Evolutionary conservation across 2,329 filamentous ascomycete genomes (phyloP).

Genomic region (Nemania abortiva): DNA sequence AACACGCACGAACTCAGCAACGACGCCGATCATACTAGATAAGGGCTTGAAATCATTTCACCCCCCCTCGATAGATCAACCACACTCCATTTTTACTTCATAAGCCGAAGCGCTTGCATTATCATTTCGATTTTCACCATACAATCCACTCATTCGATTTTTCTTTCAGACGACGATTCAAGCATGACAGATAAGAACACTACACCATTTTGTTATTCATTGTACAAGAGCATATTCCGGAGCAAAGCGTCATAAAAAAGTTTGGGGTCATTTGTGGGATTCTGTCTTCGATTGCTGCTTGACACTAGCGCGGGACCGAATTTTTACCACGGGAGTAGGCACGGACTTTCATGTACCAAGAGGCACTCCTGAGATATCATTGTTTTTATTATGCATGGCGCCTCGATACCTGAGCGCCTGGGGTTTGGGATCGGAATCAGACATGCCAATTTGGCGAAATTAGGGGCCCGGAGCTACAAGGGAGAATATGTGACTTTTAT

Average conservation of each 20-base stretch:
- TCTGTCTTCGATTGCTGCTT: conserved; percentile 48
- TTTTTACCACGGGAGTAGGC: conserved; percentile 41
- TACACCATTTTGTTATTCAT: conserved; percentile 51
- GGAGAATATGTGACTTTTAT: conserved; percentile 22
- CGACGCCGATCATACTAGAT: conserved; percentile 68
- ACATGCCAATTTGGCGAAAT: conserved; percentile 34
- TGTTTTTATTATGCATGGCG: conserved; percentile 50
- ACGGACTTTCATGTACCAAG: conserved; percentile 48
- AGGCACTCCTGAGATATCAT: conserved; percentile 50
- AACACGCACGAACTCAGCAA: conserved; percentile 75
- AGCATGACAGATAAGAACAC: conserved; percentile 43
- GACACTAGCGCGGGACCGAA: conserved; percentile 49
- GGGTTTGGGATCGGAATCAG: conserved; percentile 41
- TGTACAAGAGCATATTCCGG: conserved; percentile 64
- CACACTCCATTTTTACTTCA: conserved; percentile 41
- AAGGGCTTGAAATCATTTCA: conserved; percentile 17
- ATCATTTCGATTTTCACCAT: conserved; percentile 31
- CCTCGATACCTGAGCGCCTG: conserved; percentile 44
- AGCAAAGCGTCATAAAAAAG: conserved; percentile 63
- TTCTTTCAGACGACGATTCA: conserved; percentile 45
- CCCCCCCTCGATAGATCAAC: conserved; percentile 36
- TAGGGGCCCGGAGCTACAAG: conserved; percentile 28
- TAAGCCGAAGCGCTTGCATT: conserved; percentile 46
- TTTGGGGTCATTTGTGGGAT: conserved; percentile 50
- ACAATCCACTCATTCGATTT: conserved; percentile 48